Evolutionary conservation across 345 rosid genomes (phyloP), one percentile per base, ranked within the genome.

Genomic region (Anacardium occidentale): DNA sequence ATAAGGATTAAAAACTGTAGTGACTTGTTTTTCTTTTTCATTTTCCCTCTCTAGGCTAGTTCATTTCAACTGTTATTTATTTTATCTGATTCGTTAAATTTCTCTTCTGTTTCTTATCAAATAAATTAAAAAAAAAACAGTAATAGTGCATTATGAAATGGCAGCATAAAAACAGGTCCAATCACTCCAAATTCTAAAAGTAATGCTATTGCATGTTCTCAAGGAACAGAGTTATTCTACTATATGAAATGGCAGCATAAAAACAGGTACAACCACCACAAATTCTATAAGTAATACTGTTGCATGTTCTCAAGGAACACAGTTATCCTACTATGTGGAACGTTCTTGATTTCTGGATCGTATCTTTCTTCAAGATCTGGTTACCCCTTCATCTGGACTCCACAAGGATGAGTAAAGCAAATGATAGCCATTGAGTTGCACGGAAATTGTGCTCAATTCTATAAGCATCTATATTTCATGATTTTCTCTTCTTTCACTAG

Each of bases 261-360:
- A 54, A 34, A 12, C 5, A 47, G 37, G 44, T 25, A 48, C 32
- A n/a, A 32, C 62, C 11, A 37, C 26, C 47, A 45, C 37, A 48
- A 53, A 68, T 53, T n/a, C 34, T 53, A 68, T 21, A 60, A 60
- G 45, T 13, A 60, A 37, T 54, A 17, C 71, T 8, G 58, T 25
- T 8, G 59, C 60, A 32, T 11, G 32, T 65, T 20, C 10, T 20
- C 55, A 65, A 24, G 56, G 55, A 24, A 24, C 10, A 3, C 2
- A 12, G 12, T 14, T 2, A 21, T 55, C 22, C 68, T 29, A 34
- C 64, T 26, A 32, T 10, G 14, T 34, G 32, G 15, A 15, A 45
- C 29, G 20, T 45, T 64, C 53, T 64, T 64, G 52, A 40, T 64
- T 37, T 44, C 52, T 22, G 68, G 48, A 47, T 47, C 70, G 48